Evolutionary conservation across 768 basidiomycete genomes (phyloP).

Genomic region (Boletales sp.): DNA sequence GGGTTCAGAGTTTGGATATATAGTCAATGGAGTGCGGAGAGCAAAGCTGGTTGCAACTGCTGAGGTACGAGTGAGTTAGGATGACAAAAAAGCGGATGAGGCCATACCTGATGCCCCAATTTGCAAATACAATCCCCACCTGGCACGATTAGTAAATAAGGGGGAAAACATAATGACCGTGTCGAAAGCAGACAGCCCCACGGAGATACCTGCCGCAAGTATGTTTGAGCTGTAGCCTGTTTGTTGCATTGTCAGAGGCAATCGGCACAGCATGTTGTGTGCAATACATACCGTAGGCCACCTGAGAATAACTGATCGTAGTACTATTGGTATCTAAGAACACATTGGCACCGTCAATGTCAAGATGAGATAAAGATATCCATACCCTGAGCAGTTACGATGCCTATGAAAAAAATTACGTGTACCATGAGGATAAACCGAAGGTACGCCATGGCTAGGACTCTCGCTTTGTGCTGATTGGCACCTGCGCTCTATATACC

Average conservation of each 20-base stretch:
- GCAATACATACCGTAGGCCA: not conserved
- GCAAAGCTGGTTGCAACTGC: slow-evolving; percentile 20
- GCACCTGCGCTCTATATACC: not conserved
- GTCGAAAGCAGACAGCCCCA: slow-evolving; percentile 17
- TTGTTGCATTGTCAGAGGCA: not conserved
- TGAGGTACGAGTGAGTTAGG: slow-evolving; percentile 1
- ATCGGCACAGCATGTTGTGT: not conserved
- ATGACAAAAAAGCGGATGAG: not conserved
- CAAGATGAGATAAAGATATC: not conserved
- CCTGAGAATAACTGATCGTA: not conserved
- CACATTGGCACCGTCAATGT: not conserved
- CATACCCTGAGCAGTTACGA: slow-evolving; percentile 7
- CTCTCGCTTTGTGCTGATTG: not conserved
- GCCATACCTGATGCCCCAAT: slow-evolving; percentile 23
- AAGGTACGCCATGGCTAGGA: not conserved
- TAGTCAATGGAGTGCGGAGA: slow-evolving; percentile 17
- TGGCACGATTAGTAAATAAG: slow-evolving; percentile 18
- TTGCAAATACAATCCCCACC: slow-evolving; percentile 32
- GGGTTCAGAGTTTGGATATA: slow-evolving; percentile 21
- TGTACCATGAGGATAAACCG: not conserved
- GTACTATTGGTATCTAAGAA: slow-evolving; percentile 3
- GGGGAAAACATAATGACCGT: slow-evolving; percentile 13
- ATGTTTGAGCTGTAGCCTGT: slow-evolving; percentile 26
- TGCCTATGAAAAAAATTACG: not conserved
- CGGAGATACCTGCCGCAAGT: slow-evolving; percentile 17